Evolutionary conservation across 1,284 basidiomycete species (phyloP).

Genomic region (Cronartium quercuum): DNA sequence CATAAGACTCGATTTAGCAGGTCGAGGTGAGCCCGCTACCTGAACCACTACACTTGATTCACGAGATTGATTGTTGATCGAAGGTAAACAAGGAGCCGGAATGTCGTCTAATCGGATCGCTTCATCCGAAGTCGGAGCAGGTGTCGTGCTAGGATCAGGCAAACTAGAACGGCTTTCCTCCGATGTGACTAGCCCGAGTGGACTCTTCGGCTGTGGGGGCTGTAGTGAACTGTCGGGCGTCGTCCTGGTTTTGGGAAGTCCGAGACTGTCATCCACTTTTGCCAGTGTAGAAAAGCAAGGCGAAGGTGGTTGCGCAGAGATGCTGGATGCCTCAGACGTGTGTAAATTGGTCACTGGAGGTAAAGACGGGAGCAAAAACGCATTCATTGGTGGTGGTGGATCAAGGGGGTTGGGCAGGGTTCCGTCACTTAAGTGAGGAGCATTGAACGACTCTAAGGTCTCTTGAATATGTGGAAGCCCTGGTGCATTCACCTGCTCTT

Average conservation of each 20-base stretch:
- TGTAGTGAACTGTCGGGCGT: too few relatives aligned
- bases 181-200: not conserved
- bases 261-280: not conserved
- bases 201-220: not conserved
- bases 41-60: conserved; percentile 26
- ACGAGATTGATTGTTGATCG: not conserved
- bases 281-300: conserved; percentile 9
- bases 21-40: conserved; percentile 21
- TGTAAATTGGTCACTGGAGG: not conserved
- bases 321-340: conserved; percentile 21
- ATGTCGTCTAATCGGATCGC: conserved; percentile 32
- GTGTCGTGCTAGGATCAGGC: conserved; percentile 28
- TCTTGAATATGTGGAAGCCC: conserved; percentile 37
- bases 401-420: conserved; percentile 20
- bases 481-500: conserved; percentile 38
- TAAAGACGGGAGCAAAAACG: not conserved
- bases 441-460: not conserved
- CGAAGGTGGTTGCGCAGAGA: conserved; percentile 26
- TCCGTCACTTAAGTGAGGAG: not conserved
- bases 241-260: too few relatives aligned
- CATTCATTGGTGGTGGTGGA: conserved; percentile 18
- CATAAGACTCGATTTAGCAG: conserved; percentile 1
- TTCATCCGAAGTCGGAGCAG: conserved; percentile 9
- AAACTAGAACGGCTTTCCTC: not conserved
- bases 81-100: conserved; percentile 8